These are phyloP conservation scores for Daedalea quercina DNA, from an alignment of 768 basidiomycete species.

Conservation along the genomic window DNA sequence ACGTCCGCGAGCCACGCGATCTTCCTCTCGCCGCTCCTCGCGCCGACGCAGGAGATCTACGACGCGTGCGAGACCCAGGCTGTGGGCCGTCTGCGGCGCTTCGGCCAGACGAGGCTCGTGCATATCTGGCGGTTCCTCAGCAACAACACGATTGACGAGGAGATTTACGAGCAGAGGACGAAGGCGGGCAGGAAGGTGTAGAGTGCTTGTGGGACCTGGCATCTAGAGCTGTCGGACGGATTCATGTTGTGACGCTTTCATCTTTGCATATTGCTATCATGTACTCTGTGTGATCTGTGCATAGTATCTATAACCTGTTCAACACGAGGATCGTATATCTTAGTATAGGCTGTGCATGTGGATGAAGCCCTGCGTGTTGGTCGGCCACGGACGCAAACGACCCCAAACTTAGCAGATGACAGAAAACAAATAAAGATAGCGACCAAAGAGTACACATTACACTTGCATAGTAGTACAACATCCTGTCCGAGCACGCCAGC, in stretches of 20 bases:
- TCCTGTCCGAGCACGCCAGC: neutral
- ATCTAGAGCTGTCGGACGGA: too few relatives aligned
- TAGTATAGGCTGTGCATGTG: too few relatives aligned
- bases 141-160: conserved; percentile 82
- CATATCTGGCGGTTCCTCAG: conserved; percentile 80
- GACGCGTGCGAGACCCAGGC: conserved; percentile 80
- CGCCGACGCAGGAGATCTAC: conserved; percentile 77
- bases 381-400: too few relatives aligned
- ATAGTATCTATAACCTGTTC: too few relatives aligned
- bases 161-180: conserved; percentile 59
- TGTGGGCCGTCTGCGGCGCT: conserved; percentile 77
- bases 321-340: too few relatives aligned
- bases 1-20: conserved; percentile 93
- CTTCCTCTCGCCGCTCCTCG: conserved; percentile 88
- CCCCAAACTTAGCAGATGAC: too few relatives aligned
- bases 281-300: too few relatives aligned
- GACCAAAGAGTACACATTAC: neutral
- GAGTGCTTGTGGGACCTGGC: neutral
- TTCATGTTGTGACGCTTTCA: too few relatives aligned
- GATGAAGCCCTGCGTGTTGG: too few relatives aligned
- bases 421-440: neutral
- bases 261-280: too few relatives aligned
- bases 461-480: neutral
- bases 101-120: conserved; percentile 77
- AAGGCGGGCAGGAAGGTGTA: conserved; percentile 15